phyloP scores from a whole-genome alignment of 108 stramenopile genomes.

The Cyclostephanos tholiformis region DNA sequence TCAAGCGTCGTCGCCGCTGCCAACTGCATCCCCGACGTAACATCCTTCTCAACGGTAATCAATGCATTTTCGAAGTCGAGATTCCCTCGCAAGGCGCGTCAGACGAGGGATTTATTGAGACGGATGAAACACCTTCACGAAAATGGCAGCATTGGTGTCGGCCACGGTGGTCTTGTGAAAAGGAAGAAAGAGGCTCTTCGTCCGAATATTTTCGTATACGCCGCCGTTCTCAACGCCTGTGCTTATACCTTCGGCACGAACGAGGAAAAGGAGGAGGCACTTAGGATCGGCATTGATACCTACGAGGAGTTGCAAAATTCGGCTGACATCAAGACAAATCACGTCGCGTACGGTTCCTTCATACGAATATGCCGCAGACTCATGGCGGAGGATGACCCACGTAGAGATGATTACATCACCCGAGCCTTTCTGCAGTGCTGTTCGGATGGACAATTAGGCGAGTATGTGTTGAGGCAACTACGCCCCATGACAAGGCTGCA shows the following conservation, averaged over 20 bases:
- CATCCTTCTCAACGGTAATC: conserved; percentile 50
- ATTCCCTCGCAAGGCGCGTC: conserved; percentile 41
- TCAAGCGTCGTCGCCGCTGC: neutral
- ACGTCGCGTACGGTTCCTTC: conserved; percentile 52
- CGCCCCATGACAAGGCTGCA: conserved; percentile 31
- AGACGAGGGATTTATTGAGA: conserved; percentile 30
- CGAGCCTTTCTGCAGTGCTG: conserved; percentile 48
- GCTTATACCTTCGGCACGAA: conserved; percentile 42
- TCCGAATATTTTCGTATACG: conserved; percentile 44
- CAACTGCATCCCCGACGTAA: conserved; percentile 29
- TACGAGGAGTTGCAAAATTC: conserved; percentile 41
- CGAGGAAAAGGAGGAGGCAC: conserved; percentile 43
- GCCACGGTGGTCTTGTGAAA: too few relatives aligned
- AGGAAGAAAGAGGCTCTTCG: conserved; percentile 27
- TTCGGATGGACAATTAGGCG: conserved; percentile 43
- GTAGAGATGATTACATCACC: conserved; percentile 29
- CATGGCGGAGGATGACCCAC: conserved; percentile 38
- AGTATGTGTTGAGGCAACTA: conserved; percentile 44
- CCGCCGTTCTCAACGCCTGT: conserved; percentile 43
- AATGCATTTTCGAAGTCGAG: conserved; percentile 48
- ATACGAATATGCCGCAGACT: conserved; percentile 41
- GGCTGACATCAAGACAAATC: conserved; percentile 22
- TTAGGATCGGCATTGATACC: conserved; percentile 43
- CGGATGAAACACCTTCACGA: conserved; percentile 45
- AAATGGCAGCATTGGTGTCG: conserved; percentile 3